Evolutionary conservation across 2,329 filamentous ascomycete species (phyloP), one percentile per base, ranked within the genome.

Genomic region (Epichloe festucae): DNA sequence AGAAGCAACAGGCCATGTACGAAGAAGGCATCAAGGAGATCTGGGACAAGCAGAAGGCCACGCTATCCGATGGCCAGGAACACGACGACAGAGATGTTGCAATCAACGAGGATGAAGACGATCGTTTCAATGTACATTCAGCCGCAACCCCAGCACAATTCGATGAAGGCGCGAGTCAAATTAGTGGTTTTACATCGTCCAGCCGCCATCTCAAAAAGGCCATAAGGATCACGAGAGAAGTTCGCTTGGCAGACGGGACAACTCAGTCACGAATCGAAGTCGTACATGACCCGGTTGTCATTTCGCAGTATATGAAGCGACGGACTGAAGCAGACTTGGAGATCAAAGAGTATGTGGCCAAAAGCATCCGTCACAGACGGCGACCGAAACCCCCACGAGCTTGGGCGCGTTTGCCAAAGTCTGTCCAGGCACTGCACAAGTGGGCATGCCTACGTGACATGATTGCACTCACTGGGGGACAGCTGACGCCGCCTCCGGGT

Each of bases 1-100:
- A 91, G 63, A 84, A 87, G 58, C 93, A 98, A 66, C 89, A 97
- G 62, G 84, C 82, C 55, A 86, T 89, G 60, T 98, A 98, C 65
- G 89, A 94, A 59, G 84, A 90, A 50, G 89, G 89, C 21, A 96
- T 98, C 59, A 81, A 84, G 52, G 82, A 87, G 54, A 96, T 97
- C 55, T 98, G 93, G 93, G 84, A 89, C 54, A 83, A 85, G 58
- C 91, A 97, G 66, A 85, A 85, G 66, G 71, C 78, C 14, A 91
- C 85, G 49, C 74, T 97, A 6, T 83, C 83, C 6, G 86, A 93
- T 52, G 72, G 72, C 1, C 77, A 84, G 46, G 84, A 89, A 54
- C 83, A 81, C 58, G 78, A 81, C 49, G 79, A 82, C 57, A 74
- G 76, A 48, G 79, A 84, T 42, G 71, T 82, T 12, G 72, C 76